Evolutionary conservation across 2,329 filamentous ascomycete species (phyloP), one percentile per base, ranked within the genome.

Genomic region (Ascosphaera acerosa): DNA sequence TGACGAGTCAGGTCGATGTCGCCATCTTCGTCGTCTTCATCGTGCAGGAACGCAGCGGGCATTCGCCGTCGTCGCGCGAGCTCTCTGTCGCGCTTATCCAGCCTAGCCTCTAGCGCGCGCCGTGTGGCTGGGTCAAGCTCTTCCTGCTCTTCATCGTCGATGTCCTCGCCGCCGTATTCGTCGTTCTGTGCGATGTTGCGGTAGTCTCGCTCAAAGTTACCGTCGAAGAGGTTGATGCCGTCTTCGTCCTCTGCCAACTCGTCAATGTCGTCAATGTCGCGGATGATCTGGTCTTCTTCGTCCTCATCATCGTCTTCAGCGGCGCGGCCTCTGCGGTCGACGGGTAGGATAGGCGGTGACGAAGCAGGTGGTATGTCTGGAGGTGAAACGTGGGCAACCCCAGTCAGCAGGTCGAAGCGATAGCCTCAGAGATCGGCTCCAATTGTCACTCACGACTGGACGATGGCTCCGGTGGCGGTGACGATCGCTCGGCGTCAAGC

Each of bases 1-100:
- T 90, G 81, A 16, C 73, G 70, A 15, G 80, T 80, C 15, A 94
- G 61, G 46, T 94, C 82, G 37, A 82, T 62, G 34, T 87, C 68
- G 31, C 69, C 75, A 40, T 87, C 81, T 3, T 87, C 80, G 36
- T 84, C 80, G 36, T 84, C 80, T 18, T 91, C 84, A 37, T 70
- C 66, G 30, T 64, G 62, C 41, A 71, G 46, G 45, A 70, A 72
- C 29, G 67, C 69, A 22, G 61, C 61, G 7, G 68, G 68, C 57
- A 71, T 64, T 20, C 58, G 58, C 28, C 64, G 58, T 40, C 62
- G 50, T 37, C 66, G 55, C n/a, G 59, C 61, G 18, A 67, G 43
- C 42, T 70, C 68, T 30, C 64, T 56, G 44, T 73, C 68, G 44
- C 68, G 59, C 33, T 62, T 61, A 43, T 71, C 68, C 37, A 73